These are phyloP conservation scores for Blastobotrys attinorum DNA, from an alignment of 805 yeast genomes.

Conservation along the genomic window DNA sequence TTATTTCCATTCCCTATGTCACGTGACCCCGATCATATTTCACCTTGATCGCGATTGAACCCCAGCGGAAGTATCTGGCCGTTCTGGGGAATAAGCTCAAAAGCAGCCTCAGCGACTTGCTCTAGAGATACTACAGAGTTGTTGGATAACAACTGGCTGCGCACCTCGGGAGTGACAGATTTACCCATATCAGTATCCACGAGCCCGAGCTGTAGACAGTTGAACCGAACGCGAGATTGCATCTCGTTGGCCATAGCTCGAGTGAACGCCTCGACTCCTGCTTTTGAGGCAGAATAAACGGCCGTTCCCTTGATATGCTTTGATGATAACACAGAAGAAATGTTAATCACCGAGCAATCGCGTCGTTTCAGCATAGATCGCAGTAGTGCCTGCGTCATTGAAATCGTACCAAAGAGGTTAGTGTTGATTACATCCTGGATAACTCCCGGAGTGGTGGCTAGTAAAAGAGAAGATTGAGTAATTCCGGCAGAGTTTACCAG, in stretches of 20 bases:
- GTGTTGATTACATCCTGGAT: conserved; percentile 42
- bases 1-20: too few species aligned
- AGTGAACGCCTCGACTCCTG: conserved; percentile 60
- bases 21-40: too few species aligned
- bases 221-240: conserved; percentile 48
- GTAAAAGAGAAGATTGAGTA: conserved; percentile 47
- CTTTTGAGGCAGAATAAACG: conserved; percentile 63
- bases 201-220: conserved; percentile 62
- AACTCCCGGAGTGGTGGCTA: conserved; percentile 34
- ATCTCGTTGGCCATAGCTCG: conserved; percentile 53
- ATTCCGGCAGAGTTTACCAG: conserved; percentile 54
- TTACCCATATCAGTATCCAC: conserved; percentile 54
- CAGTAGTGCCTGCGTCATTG: conserved; percentile 45
- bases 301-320: conserved; percentile 45
- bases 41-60: too few species aligned
- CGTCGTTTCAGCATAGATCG: conserved; percentile 41
- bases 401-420: conserved; percentile 56
- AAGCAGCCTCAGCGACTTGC: too few species aligned
- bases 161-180: conserved; percentile 5
- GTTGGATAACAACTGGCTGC: too few species aligned
- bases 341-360: conserved; percentile 42
- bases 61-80: too few species aligned
- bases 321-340: conserved; percentile 56
- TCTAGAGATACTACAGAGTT: too few species aligned
- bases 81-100: too few species aligned